phyloP scores from a whole-genome alignment of 192 early-diverging fungal genomes.

The Chytriomyces hyalinus region DNA sequence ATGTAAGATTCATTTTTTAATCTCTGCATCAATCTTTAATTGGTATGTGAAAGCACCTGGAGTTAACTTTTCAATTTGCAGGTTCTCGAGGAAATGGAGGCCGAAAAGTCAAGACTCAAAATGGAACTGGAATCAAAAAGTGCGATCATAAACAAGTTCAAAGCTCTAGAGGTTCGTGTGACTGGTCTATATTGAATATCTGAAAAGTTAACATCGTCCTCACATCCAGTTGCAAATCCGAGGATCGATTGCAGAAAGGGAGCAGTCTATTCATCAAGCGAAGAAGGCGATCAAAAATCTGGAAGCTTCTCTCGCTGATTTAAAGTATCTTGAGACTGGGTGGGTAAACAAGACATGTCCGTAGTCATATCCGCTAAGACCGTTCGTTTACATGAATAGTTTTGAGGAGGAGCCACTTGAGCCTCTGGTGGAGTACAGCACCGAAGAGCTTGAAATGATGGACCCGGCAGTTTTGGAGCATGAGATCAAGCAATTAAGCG shows the following conservation, averaged over 20 bases:
- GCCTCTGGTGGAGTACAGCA: slow-evolving; percentile 59
- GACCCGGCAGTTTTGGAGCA: slow-evolving; percentile 69
- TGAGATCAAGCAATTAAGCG: slow-evolving; percentile 76
- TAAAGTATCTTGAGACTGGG: slow-evolving; percentile 47
- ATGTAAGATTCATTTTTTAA: slow-evolving; percentile 34
- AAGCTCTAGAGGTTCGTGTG: slow-evolving; percentile 7
- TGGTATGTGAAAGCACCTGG: neutral
- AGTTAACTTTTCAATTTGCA: slow-evolving; percentile 24
- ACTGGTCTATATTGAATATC: slow-evolving; percentile 1
- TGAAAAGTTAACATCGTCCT: slow-evolving; percentile 1
- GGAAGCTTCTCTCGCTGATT: slow-evolving; percentile 36
- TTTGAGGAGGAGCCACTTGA: slow-evolving; percentile 50
- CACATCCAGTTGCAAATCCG: neutral
- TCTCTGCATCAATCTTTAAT: neutral
- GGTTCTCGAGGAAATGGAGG: slow-evolving; percentile 71
- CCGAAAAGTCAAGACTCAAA: slow-evolving; percentile 69
- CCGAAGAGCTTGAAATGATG: slow-evolving; percentile 68
- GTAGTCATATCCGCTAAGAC: neutral
- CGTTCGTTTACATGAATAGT: slow-evolving; percentile 7
- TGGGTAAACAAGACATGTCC: slow-evolving; percentile 23
- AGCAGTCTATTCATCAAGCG: slow-evolving; percentile 21
- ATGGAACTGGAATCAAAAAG: slow-evolving; percentile 70
- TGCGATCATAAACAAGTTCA: slow-evolving; percentile 50
- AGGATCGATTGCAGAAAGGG: slow-evolving; percentile 25
- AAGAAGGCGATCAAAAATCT: slow-evolving; percentile 13